Base-by-base conservation (phyloP, 805 yeast species). In the Metschnikowia peoriensis region DNA sequence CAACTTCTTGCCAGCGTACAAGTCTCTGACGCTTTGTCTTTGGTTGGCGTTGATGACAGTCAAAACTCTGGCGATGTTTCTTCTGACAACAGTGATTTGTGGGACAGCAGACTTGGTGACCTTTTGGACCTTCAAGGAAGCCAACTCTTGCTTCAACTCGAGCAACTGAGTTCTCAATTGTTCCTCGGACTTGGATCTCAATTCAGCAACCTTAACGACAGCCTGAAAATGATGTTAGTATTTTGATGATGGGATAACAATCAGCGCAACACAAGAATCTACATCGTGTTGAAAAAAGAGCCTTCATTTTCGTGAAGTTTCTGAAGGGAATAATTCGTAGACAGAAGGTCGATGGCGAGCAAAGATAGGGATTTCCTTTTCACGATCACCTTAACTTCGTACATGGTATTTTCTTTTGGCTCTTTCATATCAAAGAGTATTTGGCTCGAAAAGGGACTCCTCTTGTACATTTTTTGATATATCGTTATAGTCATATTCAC, bases 31-130 rank as follows among this genome's bases (percentile, higher is more conserved):
- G 68, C 86, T 85, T 66, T 87, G 91, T 83, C 99, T 91, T 82
- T 91, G 97, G 83, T 88, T 89, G 71, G 86, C 85, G 92, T 89
- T 92, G 83, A 93, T 90, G 81, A 93, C 82, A 66, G 99, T 94
- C 79, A 94, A 88, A 70, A 92, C 96, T 77, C 92, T 91, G 72
- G 99, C 99, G 78, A 94, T 93, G 83, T 90, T 85, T 86, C 93
- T 94, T 86, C 97, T 90, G 73, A 91, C 97, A 66, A 93, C 87
- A 84, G 88, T 86, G 81, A 94, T 92, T 83, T 88, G 89, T 85
- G 97, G 96, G 72, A 91, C 82, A 72, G 96, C 86, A 73, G 96
- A 91, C 75, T 85, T 88, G 71, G 90, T 85, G 77, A 89, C 83
- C 77, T 91, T 89, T 84, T 93, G 97, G 75, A 90, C 97, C 81